Base-by-base conservation (phyloP, 2,329 filamentous ascomycete species). In the Verticillium klebahnii region DNA sequence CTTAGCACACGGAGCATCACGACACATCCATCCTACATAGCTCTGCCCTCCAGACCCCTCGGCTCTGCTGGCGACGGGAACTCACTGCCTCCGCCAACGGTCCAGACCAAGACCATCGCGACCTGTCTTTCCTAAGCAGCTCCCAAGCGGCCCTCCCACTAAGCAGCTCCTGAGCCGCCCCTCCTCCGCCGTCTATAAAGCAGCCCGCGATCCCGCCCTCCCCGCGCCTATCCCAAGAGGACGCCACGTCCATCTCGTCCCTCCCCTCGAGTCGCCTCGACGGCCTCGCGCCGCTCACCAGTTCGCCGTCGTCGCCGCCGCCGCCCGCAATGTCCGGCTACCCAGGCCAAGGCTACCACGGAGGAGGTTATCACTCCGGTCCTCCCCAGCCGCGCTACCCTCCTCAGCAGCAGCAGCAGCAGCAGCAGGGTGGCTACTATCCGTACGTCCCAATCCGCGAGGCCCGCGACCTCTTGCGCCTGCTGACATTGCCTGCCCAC, bases 241-340 rank as follows among this genome's bases (percentile, higher is more conserved):
- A 23, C 32, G 17, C 14, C 56, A 58, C 40, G 58, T 50, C 17
- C 31, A 15, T 39, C 34, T 56, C 56, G 14, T 23, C 57, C 45
- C 19, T 25, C 45, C 19, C 19, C 45, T 50, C 45, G 45, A 50
- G 45, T 50, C 45, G 45, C 45, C 45, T 50, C 19, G 45, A 50
- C 31, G 54, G 54, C 31, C 54, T 31, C 54, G 25, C 25, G 54
- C 54, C 25, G 25, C 31, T n/a, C 25, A 29, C 50, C 29, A n/a
- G 59, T 37, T 40, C 58, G 15, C 40, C 34, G n/a, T 57, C 36
- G 29, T 31, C n/a, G 56, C 23, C 23, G 23, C 23, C 36, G 29
- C 32, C n/a, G 56, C 12, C 61, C 63, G 69, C 67, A 61, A 89
- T 89, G 87, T 88, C 87, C 67, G 86, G 85, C 70, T 89, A 87